A percentile compares a stretch with the other conserved stretches of the same genome.
These are phyloP conservation scores for Quercus tomentella DNA, from an alignment of 331 rosid species.

Conservation along the genomic window DNA sequence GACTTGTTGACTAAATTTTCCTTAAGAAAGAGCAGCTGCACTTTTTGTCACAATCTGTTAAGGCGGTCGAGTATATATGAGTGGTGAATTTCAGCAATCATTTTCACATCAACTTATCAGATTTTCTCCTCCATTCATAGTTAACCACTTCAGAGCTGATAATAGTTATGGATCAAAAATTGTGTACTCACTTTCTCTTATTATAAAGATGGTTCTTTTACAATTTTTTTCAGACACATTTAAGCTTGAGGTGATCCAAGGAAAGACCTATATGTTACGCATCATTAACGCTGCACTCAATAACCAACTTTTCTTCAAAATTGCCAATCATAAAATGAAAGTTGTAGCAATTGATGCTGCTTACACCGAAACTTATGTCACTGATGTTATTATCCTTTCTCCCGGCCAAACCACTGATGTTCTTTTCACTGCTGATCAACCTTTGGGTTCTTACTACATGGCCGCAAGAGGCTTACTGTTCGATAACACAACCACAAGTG, in stretches of 20 bases:
- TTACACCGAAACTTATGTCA: constrained; percentile 29
- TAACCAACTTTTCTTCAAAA: constrained; percentile 32
- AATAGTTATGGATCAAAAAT: too few species aligned
- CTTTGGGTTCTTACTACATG: constrained; percentile 47
- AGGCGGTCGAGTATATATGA: too few species aligned
- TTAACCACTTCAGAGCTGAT: too few species aligned
- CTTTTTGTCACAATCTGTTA: too few species aligned
- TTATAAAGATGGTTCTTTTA: too few species aligned
- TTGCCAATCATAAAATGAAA: constrained; percentile 40
- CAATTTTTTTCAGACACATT: constrained; percentile 18
- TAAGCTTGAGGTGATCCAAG: constrained; percentile 20
- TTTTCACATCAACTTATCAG: too few species aligned
- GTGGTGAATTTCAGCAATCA: too few species aligned
- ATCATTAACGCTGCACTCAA: constrained; percentile 52
- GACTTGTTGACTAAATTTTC: not conserved
- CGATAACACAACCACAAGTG: constrained; percentile 27
- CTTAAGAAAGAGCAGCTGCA: too few species aligned
- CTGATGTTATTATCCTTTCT: constrained; percentile 29
- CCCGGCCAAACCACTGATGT: constrained; percentile 59
- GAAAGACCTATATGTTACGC: constrained; percentile 37
- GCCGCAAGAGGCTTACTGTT: constrained; percentile 20
- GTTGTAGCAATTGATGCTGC: constrained; percentile 41
- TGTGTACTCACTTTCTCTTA: too few species aligned
- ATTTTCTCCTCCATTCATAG: too few species aligned
- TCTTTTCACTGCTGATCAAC: constrained; percentile 32